A percentile compares a stretch with the other conserved stretches of the same genome.
Evolutionary conservation across 805 yeast genomes (phyloP).

Genomic region (Torulaspora indica): DNA sequence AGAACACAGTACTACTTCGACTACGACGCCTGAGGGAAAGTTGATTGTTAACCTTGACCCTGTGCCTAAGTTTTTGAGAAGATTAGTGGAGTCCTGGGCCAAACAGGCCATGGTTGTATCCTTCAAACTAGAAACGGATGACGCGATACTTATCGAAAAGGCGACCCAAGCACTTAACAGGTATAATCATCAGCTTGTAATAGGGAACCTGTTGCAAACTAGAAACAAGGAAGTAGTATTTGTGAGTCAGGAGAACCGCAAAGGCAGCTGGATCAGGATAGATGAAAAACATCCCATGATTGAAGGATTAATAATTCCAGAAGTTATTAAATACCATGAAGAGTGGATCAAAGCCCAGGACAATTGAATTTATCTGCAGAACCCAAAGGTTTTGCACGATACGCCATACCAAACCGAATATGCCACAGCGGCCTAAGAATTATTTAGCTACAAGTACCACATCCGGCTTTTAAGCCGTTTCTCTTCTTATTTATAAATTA

Average conservation of each 20-base stretch:
- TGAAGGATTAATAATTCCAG: conserved; percentile 77
- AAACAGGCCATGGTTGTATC: conserved; percentile 91
- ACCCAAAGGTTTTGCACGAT: not conserved
- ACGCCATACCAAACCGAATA: not conserved
- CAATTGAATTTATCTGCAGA: too few relatives aligned
- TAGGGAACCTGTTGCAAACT: conserved; percentile 87
- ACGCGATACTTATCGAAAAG: conserved; percentile 61
- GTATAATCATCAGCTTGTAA: conserved; percentile 89
- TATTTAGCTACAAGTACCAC: not conserved
- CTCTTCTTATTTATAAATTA: too few relatives aligned
- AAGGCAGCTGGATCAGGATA: conserved; percentile 49
- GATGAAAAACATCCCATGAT: conserved; percentile 45
- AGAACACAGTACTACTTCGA: conserved; percentile 13
- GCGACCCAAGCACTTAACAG: conserved; percentile 74
- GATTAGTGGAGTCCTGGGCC: conserved; percentile 91
- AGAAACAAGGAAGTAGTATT: conserved; percentile 85
- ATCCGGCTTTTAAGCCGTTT: not conserved
- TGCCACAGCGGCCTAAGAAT: not conserved
- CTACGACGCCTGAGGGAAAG: conserved; percentile 49
- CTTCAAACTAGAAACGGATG: conserved; percentile 90
- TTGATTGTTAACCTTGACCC: conserved; percentile 85
- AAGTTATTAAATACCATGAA: conserved; percentile 59
- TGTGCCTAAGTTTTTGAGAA: conserved; percentile 86
- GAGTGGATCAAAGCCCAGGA: conserved; percentile 48
- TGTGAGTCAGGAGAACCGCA: conserved; percentile 41